Evolutionary conservation across 805 yeast species (phyloP).

Genomic region (Nakazawaea ernobii): DNA sequence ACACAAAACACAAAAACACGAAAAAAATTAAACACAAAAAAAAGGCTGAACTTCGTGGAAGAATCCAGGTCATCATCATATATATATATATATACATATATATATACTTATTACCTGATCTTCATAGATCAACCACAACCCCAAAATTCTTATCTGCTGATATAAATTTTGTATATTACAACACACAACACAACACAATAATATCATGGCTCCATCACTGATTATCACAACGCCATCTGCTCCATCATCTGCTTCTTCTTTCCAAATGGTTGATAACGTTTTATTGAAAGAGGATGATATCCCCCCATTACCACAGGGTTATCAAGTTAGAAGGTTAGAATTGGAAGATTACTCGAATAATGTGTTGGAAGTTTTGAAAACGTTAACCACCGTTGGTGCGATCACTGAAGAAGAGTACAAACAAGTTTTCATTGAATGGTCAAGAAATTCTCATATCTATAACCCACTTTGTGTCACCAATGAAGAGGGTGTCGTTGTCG

Average conservation of each 20-base stretch:
- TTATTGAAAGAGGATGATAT: not conserved
- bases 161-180: too few relatives aligned
- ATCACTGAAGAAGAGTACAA: constrained; percentile 47
- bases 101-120: not conserved
- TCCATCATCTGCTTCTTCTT: constrained; percentile 4
- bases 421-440: constrained; percentile 55
- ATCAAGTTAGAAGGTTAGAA: constrained; percentile 53
- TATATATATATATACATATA: not conserved
- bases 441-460: constrained; percentile 44
- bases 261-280: not conserved
- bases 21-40: constrained; percentile 1
- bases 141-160: too few relatives aligned
- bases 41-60: constrained; percentile 7
- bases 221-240: constrained; percentile 4
- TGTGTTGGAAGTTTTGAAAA: constrained; percentile 55
- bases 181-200: not conserved
- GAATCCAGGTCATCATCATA: not conserved
- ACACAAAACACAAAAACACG: not conserved
- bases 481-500: constrained; percentile 52
- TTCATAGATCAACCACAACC: too few relatives aligned
- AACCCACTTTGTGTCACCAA: constrained; percentile 65
- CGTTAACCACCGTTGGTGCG: constrained; percentile 79
- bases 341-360: constrained; percentile 55
- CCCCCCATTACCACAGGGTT: constrained; percentile 53
- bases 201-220: constrained; percentile 4